Evolutionary conservation across 371 early-diverging fungal genomes (phyloP), one percentile per base, ranked within the genome.

Genomic region (Lichtheimia ramosa): DNA sequence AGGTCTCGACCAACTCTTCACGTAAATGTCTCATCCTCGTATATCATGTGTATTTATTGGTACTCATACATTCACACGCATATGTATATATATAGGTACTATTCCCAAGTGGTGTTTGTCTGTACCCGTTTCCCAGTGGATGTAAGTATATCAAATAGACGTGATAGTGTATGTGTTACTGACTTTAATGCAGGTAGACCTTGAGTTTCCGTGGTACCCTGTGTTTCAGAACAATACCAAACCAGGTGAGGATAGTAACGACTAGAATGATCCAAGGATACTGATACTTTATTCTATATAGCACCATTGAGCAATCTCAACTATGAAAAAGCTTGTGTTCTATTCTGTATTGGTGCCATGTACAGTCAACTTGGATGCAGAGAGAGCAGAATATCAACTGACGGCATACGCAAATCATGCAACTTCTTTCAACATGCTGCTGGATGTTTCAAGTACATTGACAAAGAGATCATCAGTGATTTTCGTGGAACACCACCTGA

Each of bases 341-440:
- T 94, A 16, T 96, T 91, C 73, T 91, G 92, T 55, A 84, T 96
- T 57, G 96, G 84, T 3, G 89, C 93, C 20, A 69, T 91, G 56
- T 94, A 94, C 66, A 88, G 88, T 66, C 89, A 90, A 54, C 70
- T 96, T 4, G 96, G 87, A 71, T 52, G 69, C 74, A 42, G 55
- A 14, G 92, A 92, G 71, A 81, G 81, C 56, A 72, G 85, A 64
- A 73, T 73, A 24, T 82, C 87, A 13, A 82, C 81, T 5, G 94
- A 94, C 34, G 91, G 93, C 16, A 64, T 92, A 25, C 92, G 86
- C 69, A 78, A 81, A 61, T 91, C 95, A 2, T 91, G 88, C 52
- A 77, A 80, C 23, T 83, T 88, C 69, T 94, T 91, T 62, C 93
- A 89, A 89, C 74, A 74, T 59, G 87, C 96, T 2, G 96, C 96